Evolutionary conservation across 2,329 filamentous ascomycete species (phyloP).

Genomic region (Alternaria novae-zelandiae): DNA sequence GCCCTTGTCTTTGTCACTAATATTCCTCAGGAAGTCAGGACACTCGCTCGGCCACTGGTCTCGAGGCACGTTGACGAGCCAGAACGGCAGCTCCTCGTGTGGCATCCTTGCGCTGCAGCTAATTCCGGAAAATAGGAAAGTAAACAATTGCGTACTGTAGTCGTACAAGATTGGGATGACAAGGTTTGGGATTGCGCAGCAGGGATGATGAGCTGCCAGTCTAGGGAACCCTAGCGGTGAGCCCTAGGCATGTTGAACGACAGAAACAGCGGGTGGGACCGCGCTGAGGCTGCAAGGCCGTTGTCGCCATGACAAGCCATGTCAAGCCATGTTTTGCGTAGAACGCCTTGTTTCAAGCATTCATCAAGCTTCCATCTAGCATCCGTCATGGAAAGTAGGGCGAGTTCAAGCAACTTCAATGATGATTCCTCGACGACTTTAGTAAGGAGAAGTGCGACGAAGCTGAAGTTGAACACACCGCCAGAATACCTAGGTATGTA

Average conservation of each 20-base stretch:
- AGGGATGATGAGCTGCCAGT: slow-evolving; percentile 12
- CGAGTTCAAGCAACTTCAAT: not conserved
- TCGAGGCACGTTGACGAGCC: slow-evolving; percentile 79
- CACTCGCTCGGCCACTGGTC: slow-evolving; percentile 69
- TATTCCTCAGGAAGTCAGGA: slow-evolving; percentile 70
- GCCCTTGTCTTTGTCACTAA: slow-evolving; percentile 70
- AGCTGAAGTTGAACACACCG: not conserved
- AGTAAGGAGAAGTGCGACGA: not conserved
- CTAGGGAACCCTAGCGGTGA: slow-evolving; percentile 8
- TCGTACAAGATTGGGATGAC: slow-evolving; percentile 7
- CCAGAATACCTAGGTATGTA: not conserved
- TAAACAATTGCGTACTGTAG: not conserved
- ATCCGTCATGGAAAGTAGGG: not conserved
- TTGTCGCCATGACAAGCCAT: slow-evolving; percentile 9
- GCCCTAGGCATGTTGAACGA: slow-evolving; percentile 7
- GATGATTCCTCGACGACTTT: no score
- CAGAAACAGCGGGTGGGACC: slow-evolving; percentile 19
- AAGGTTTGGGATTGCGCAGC: slow-evolving; percentile 8
- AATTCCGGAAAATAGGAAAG: not conserved
- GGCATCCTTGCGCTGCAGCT: slow-evolving; percentile 7
- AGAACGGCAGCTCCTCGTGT: slow-evolving; percentile 65
- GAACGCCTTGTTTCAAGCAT: slow-evolving; percentile 19
- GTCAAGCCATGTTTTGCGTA: slow-evolving; percentile 17
- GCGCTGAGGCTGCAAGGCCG: slow-evolving; percentile 8
- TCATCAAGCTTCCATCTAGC: not conserved